Evolutionary conservation across 2,329 filamentous ascomycete species (phyloP).

Genomic region (Fusarium veterinarium): DNA sequence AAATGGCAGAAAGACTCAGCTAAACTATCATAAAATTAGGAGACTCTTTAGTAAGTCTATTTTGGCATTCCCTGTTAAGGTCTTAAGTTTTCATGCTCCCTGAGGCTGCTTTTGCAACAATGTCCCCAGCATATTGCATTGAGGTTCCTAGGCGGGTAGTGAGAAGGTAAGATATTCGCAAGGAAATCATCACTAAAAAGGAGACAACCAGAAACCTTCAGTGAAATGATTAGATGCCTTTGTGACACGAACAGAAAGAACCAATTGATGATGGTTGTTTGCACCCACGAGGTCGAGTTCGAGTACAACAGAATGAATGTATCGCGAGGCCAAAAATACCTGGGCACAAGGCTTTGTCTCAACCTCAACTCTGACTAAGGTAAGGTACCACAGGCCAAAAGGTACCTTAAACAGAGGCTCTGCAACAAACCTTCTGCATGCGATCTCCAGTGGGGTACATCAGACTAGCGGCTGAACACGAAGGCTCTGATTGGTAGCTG

Average conservation of each 20-base stretch:
- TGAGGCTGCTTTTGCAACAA: not conserved
- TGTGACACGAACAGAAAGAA: not conserved
- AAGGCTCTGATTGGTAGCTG: slow-evolving; percentile 23
- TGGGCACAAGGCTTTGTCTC: not conserved
- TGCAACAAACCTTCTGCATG: slow-evolving; percentile 28
- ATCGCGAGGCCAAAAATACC: slow-evolving; percentile 24
- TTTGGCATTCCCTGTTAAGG: not conserved
- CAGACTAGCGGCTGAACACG: slow-evolving; percentile 11
- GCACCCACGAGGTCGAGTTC: not conserved
- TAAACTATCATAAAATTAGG: not conserved
- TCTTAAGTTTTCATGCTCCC: not conserved
- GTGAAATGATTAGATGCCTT: not conserved
- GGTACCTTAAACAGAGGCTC: slow-evolving; percentile 38
- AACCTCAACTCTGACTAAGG: slow-evolving; percentile 31
- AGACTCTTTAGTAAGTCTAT: not conserved
- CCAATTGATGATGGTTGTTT: slow-evolving; percentile 3
- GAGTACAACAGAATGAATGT: not conserved
- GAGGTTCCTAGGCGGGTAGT: not conserved
- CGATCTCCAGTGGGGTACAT: slow-evolving; percentile 31
- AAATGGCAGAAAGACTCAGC: not conserved
- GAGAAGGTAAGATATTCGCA: not conserved
- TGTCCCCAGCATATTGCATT: not conserved
- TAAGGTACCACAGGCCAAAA: slow-evolving; percentile 35
- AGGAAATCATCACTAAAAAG: not conserved
- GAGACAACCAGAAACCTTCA: not conserved